These are phyloP conservation scores for Xylariomycetidae sp. DNA, from an alignment of 2,329 filamentous ascomycete species.

Conservation along the genomic window DNA sequence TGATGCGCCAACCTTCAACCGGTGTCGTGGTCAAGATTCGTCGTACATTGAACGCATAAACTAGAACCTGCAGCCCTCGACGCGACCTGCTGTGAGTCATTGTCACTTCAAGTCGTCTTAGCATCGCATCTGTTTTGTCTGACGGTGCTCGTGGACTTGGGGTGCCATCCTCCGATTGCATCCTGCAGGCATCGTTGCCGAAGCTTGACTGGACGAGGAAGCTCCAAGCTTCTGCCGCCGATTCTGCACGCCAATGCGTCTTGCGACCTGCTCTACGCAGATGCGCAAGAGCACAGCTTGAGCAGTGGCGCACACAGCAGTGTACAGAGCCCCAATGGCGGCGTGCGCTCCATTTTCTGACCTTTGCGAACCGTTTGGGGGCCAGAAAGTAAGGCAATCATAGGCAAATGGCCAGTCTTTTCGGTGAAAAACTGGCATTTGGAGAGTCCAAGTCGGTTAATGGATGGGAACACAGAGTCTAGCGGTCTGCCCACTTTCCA, in stretches of 20 bases:
- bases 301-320: constrained; percentile 3
- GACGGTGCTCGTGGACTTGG: neutral
- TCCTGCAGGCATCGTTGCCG: no score
- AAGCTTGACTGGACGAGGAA: no score
- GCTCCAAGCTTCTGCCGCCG: no score
- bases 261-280: constrained; percentile 11
- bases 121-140: constrained; percentile 4
- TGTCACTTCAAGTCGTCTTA: constrained; percentile 3
- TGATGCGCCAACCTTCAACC: no score
- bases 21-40: no score
- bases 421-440: constrained; percentile 22
- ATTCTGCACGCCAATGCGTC: constrained; percentile 13
- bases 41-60: constrained; percentile 18
- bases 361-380: constrained; percentile 12
- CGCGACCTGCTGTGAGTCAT: constrained; percentile 23
- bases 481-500: constrained; percentile 14
- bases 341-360: neutral
- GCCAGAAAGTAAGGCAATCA: constrained; percentile 10
- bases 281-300: constrained; percentile 14
- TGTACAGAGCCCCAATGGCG: constrained; percentile 10
- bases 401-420: constrained; percentile 10
- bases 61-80: constrained; percentile 12
- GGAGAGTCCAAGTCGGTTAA: constrained; percentile 11
- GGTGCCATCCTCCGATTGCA: no score
- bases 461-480: constrained; percentile 22